Evolutionary conservation across 169 alveolate genomes (phyloP), one percentile per base, ranked within the genome.

Genomic region (Neospora caninum): DNA sequence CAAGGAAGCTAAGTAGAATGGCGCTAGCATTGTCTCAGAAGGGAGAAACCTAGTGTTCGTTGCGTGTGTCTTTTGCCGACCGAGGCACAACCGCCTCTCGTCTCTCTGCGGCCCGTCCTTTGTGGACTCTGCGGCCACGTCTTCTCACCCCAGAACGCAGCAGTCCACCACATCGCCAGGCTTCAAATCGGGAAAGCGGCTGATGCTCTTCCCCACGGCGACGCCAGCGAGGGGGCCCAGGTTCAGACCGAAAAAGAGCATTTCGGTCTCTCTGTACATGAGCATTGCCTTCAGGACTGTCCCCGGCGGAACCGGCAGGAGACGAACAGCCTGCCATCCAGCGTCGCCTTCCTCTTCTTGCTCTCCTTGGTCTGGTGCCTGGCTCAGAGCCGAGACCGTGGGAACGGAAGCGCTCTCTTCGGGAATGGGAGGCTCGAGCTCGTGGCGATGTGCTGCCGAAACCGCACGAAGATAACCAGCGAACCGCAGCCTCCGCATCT

Each of bases 101-200:
- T 69, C 18, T 69, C 80, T 69, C 80, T 20, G 41, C 18, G 41
- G 29, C n/a, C 29, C 38, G 34, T 25, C 34, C 18, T 25, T 69
- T 49, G 4, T 49, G 4, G 4, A 7, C 58, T 49, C 58, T 4
- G 13, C 13, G 58, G 58, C 58, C 13, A 13, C 13, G 58, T 73
- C 84, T 6, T 31, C 84, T 73, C n/a, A 73, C 84, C 84, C 84
- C 4, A 36, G 39, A 36, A 73, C 84, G 84, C 84, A 73, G 84
- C 84, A 73, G 13, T 34, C 27, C 42, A 20, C 42, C 39, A 73
- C 84, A 22, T 73, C 84, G 49, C 84, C 84, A 0, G 84, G 84
- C 27, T 34, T 31, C 84, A 73, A n/a, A n/a, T 73, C 84, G 84
- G 84, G 49, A 43, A 73, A 73, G 22, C 84, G 22, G 20, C 39